Conservation (phyloP, 306 rosid genomes). For the Prosopis cineraria region DNA sequence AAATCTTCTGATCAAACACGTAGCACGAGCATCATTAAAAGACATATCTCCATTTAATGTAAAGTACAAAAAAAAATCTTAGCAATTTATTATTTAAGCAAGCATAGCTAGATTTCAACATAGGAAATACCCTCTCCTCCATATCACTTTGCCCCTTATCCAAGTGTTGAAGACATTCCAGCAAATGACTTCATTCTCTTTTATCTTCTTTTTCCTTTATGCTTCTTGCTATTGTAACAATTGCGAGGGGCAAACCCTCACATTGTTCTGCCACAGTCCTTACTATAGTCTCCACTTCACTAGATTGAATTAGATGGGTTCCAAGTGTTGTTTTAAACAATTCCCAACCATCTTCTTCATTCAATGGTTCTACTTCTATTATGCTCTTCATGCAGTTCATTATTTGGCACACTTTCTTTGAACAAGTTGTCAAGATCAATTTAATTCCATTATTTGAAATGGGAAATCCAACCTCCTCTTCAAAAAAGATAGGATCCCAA, state of each 20-base stretch:
- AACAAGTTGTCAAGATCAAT: not conserved
- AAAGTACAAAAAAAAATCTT: not conserved
- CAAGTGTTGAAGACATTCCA: too few relatives aligned
- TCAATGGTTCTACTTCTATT: not conserved
- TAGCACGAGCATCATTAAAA: too few relatives aligned
- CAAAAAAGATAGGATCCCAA: not conserved
- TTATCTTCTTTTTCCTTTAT: not conserved
- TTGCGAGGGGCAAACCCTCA: not conserved
- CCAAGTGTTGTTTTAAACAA: not conserved
- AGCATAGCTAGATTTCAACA: not conserved
- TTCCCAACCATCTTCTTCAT: not conserved
- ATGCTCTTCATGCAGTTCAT: not conserved
- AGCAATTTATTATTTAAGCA: not conserved
- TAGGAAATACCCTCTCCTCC: too few relatives aligned
- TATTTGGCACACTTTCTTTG: not conserved
- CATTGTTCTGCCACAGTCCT: not conserved
- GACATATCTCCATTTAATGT: too few relatives aligned
- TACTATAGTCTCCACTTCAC: not conserved
- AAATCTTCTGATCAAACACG: not conserved
- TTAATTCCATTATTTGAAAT: not conserved
- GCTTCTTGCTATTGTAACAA: not conserved
- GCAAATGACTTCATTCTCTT: too few relatives aligned
- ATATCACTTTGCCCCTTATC: too few relatives aligned
- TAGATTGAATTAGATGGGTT: not conserved
- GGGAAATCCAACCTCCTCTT: not conserved